Evolutionary conservation across 2,329 filamentous ascomycete species (phyloP).

Genomic region (Colletotrichum neosansevieriae): DNA sequence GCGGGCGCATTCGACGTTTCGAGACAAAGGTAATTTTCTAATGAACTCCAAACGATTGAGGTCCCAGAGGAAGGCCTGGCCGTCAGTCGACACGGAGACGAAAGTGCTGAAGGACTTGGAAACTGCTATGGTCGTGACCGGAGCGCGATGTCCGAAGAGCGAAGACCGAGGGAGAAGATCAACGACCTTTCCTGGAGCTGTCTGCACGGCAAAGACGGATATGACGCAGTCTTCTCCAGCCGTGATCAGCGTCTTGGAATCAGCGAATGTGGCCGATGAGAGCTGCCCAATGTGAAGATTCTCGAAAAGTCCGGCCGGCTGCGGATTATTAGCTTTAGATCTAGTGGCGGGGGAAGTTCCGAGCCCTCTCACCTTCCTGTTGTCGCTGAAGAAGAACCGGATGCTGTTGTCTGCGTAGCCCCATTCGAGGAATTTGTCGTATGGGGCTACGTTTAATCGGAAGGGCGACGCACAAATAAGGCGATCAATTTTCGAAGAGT

Average conservation of each 20-base stretch:
- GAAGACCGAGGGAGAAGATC: conserved; percentile 84
- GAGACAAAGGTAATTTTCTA: conserved; percentile 73
- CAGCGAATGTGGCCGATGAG: conserved; percentile 84
- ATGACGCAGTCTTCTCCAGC: conserved; percentile 93
- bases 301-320: conserved; percentile 87
- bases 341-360: neutral
- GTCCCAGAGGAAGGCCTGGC: conserved; percentile 91
- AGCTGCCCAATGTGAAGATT: conserved; percentile 94
- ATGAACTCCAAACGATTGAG: conserved; percentile 91
- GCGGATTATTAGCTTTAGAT: conserved; percentile 45
- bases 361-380: conserved; percentile 70
- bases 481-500: conserved; percentile 83
- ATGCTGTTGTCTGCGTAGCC: conserved; percentile 94
- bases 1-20: conserved; percentile 76
- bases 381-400: conserved; percentile 89
- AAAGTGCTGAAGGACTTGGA: conserved; percentile 91
- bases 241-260: conserved; percentile 91
- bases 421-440: conserved; percentile 96
- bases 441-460: conserved; percentile 88
- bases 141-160: conserved; percentile 89
- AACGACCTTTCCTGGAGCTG: conserved; percentile 73
- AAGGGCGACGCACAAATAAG: conserved; percentile 87
- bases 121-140: conserved; percentile 84
- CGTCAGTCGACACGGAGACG: conserved; percentile 84
- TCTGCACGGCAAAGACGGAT: conserved; percentile 81